phyloP scores from a whole-genome alignment of 768 basidiomycete genomes.

The Auriscalpium vulgare region DNA sequence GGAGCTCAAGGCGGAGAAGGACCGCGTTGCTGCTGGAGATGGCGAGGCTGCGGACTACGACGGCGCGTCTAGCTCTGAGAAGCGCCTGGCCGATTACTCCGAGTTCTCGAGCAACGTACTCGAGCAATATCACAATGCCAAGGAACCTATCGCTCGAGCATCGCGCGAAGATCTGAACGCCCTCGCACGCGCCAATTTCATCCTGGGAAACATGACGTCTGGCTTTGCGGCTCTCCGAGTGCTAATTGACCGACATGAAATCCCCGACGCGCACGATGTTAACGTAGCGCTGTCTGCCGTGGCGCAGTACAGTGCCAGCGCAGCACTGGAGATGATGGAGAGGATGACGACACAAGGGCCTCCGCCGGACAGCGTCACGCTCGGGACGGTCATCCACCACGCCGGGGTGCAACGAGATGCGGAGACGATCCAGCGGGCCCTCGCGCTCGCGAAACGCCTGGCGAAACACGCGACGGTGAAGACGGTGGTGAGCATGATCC shows the following conservation, averaged over 20 bases:
- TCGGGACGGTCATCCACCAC: slow-evolving; percentile 55
- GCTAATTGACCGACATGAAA: slow-evolving; percentile 39
- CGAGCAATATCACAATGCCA: slow-evolving; percentile 31
- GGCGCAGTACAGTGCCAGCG: slow-evolving; percentile 38
- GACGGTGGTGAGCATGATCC: slow-evolving; percentile 28
- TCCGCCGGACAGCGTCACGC: slow-evolving; percentile 44
- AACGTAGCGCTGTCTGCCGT: slow-evolving; percentile 54
- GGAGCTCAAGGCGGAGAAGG: neutral
- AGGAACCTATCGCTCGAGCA: slow-evolving; percentile 40
- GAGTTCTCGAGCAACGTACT: slow-evolving; percentile 41
- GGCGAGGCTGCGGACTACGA: neutral
- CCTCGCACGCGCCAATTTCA: slow-evolving; percentile 54
- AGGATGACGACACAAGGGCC: slow-evolving; percentile 43
- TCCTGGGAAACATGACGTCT: slow-evolving; percentile 38
- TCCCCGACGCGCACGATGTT: slow-evolving; percentile 56
- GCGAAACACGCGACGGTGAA: slow-evolving; percentile 37
- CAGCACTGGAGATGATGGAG: slow-evolving; percentile 39
- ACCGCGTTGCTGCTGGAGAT: neutral
- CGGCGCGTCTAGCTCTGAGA: slow-evolving; percentile 6
- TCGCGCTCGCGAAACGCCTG: slow-evolving; percentile 30
- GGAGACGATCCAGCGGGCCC: slow-evolving; percentile 35
- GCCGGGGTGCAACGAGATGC: slow-evolving; percentile 40
- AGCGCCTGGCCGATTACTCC: slow-evolving; percentile 18
- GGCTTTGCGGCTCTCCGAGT: slow-evolving; percentile 41
- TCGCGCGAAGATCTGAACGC: slow-evolving; percentile 47